phyloP scores from a whole-genome alignment of 2,329 filamentous ascomycete genomes.

The Knufia fluminis region DNA sequence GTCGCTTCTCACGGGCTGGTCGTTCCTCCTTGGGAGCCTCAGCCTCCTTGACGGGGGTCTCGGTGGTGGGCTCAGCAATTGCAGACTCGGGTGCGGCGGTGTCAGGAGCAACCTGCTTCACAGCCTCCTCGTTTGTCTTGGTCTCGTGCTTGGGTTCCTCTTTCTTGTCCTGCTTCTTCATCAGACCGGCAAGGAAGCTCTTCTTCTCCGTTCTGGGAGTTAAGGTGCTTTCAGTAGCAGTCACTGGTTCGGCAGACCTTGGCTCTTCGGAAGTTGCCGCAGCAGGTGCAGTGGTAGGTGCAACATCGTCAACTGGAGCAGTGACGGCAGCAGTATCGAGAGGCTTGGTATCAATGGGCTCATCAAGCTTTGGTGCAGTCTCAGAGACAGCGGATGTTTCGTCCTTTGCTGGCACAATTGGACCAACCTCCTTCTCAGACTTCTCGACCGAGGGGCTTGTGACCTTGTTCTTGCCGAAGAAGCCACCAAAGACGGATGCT shows the following conservation, averaged over 20 bases:
- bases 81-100: slow-evolving; percentile 15
- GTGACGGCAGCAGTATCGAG: slow-evolving; percentile 35
- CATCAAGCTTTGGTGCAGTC: slow-evolving; percentile 41
- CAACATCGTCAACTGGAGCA: slow-evolving; percentile 32
- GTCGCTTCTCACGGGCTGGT: slow-evolving; percentile 34
- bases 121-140: slow-evolving; percentile 23
- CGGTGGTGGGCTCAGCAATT: slow-evolving; percentile 17
- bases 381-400: slow-evolving; percentile 39
- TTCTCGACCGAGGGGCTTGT: slow-evolving; percentile 38
- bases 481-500: slow-evolving; percentile 70
- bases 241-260: slow-evolving; percentile 25
- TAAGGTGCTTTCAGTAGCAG: slow-evolving; percentile 24
- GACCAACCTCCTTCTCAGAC: slow-evolving; percentile 40
- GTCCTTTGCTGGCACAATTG: slow-evolving; percentile 41
- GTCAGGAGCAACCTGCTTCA: slow-evolving; percentile 15
- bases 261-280: slow-evolving; percentile 27
- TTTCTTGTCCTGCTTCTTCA: slow-evolving; percentile 28
- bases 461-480: slow-evolving; percentile 66
- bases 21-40: slow-evolving; percentile 32
- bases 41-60: slow-evolving; percentile 24
- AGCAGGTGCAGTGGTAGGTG: slow-evolving; percentile 24
- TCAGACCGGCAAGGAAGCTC: slow-evolving; percentile 25
- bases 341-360: slow-evolving; percentile 34
- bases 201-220: slow-evolving; percentile 29
- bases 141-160: slow-evolving; percentile 24